Evolutionary conservation across 345 rosid species (phyloP).

Genomic region (Rhodomyrtus tomentosa): DNA sequence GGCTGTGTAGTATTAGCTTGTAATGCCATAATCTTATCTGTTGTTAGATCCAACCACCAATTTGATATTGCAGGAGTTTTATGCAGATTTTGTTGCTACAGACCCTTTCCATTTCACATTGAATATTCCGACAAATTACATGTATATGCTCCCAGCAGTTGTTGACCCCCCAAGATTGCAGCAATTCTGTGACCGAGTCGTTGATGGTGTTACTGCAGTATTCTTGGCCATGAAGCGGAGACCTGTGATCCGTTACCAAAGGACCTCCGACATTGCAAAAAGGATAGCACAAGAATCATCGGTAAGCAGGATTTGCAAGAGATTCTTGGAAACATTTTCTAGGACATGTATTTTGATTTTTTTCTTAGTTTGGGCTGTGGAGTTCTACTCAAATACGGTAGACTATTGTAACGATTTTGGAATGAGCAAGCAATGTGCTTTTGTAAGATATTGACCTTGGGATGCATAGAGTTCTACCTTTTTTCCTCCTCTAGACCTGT

Average conservation of each 20-base stretch:
- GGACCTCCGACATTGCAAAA: slow-evolving; percentile 93
- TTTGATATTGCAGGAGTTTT: slow-evolving; percentile 69
- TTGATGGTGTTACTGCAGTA: slow-evolving; percentile 80
- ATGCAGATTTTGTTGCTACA: slow-evolving; percentile 84
- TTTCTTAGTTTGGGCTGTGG: not conserved
- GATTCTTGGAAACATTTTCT: not conserved
- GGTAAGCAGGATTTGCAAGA: slow-evolving; percentile 32
- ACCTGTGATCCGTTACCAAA: slow-evolving; percentile 87
- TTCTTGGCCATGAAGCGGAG: slow-evolving; percentile 85
- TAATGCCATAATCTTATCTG: not conserved
- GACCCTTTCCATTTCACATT: slow-evolving; percentile 88
- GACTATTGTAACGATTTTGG: not conserved
- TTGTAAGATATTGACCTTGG: not conserved
- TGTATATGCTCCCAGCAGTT: slow-evolving; percentile 95
- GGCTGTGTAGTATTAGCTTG: not conserved
- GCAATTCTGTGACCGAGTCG: slow-evolving; percentile 68
- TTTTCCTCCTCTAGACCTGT: not conserved
- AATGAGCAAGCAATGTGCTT: not conserved
- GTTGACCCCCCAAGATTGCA: slow-evolving; percentile 89
- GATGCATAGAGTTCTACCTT: not conserved
- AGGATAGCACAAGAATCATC: slow-evolving; percentile 94
- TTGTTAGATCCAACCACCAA: slow-evolving; percentile 1
- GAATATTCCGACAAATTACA: slow-evolving; percentile 67
- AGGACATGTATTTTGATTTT: not conserved
- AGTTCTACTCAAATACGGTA: not conserved